These are phyloP conservation scores for Trapa bicornis DNA, from an alignment of 345 rosid species.

Conservation along the genomic window DNA sequence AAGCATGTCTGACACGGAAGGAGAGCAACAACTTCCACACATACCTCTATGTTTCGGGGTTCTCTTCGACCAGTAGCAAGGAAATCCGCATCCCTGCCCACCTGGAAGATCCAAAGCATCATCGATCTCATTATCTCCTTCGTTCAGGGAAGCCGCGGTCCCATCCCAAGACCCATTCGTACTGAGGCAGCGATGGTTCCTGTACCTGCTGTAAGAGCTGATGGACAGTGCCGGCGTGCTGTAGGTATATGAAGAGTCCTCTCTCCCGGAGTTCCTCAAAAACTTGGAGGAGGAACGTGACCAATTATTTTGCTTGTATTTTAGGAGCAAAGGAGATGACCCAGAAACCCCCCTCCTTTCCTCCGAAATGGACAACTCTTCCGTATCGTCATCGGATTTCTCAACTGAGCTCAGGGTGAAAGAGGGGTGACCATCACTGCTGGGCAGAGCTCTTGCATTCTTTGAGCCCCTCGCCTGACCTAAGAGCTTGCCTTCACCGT, in stretches of 20 bases:
- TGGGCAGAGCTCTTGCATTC: slow-evolving; percentile 23
- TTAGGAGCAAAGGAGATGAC: slow-evolving; percentile 57
- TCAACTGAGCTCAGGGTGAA: slow-evolving; percentile 36
- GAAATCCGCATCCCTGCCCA: slow-evolving; percentile 85
- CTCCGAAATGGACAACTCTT: slow-evolving; percentile 48
- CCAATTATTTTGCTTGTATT: slow-evolving; percentile 53
- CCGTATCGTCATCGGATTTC: slow-evolving; percentile 60
- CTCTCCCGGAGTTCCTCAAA: slow-evolving; percentile 38
- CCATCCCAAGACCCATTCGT: slow-evolving; percentile 83
- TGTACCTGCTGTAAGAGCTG: slow-evolving; percentile 59
- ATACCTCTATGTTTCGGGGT: slow-evolving; percentile 57
- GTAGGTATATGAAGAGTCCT: slow-evolving; percentile 61
- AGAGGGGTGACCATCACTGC: slow-evolving; percentile 25
- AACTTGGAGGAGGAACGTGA: slow-evolving; percentile 46
- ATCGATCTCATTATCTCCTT: slow-evolving; percentile 61
- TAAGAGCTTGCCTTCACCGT: not conserved
- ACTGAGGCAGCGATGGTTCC: slow-evolving; percentile 41
- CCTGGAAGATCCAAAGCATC: slow-evolving; percentile 75
- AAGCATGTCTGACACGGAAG: slow-evolving; percentile 71
- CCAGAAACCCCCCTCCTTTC: slow-evolving; percentile 38
- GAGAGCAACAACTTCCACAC: slow-evolving; percentile 76
- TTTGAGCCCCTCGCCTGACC: slow-evolving; percentile 1
- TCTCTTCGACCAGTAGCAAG: slow-evolving; percentile 87
- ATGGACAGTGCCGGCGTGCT: slow-evolving; percentile 87
- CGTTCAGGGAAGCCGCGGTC: slow-evolving; percentile 68